Conservation (phyloP, 2,329 filamentous ascomycete species). For the Phyllosticta citribraziliensis region DNA sequence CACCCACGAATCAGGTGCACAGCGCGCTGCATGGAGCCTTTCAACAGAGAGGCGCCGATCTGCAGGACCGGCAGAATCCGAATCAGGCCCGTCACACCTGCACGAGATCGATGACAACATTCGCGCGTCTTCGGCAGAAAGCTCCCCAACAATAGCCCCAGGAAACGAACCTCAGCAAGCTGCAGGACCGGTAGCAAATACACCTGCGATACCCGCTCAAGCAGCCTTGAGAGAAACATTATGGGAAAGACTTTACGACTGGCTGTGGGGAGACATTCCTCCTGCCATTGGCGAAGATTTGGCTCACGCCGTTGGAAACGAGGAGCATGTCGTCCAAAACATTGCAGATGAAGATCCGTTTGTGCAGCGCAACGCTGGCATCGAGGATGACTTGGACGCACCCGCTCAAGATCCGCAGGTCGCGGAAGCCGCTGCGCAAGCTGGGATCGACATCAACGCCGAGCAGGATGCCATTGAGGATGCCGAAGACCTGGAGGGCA, state of each 20-base stretch:
- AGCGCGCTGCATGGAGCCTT: background rate
- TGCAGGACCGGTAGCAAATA: background rate
- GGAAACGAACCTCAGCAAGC: background rate
- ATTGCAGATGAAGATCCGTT: constrained; percentile 52
- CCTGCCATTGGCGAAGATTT: constrained; percentile 16
- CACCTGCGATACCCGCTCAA: background rate
- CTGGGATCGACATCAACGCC: constrained; percentile 54
- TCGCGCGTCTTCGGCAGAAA: background rate
- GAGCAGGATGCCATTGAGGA: constrained; percentile 65
- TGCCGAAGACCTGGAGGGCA: constrained; percentile 88
- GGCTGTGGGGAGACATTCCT: constrained; percentile 40
- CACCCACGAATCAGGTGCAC: background rate
- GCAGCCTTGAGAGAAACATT: background rate
- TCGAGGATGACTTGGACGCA: constrained; percentile 21
- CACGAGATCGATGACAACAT: background rate
- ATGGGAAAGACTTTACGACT: constrained; percentile 30
- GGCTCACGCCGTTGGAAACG: constrained; percentile 31
- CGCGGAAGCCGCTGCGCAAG: constrained; percentile 54
- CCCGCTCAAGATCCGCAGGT: constrained; percentile 45
- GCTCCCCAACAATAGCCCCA: background rate
- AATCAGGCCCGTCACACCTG: too few species aligned
- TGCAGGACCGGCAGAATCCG: background rate
- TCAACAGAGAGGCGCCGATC: background rate
- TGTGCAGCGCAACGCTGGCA: constrained; percentile 34
- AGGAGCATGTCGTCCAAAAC: constrained; percentile 51